These are phyloP conservation scores for Cymbopogon citratus DNA, from an alignment of 176 grass and related monocot species.

Conservation along the genomic window DNA sequence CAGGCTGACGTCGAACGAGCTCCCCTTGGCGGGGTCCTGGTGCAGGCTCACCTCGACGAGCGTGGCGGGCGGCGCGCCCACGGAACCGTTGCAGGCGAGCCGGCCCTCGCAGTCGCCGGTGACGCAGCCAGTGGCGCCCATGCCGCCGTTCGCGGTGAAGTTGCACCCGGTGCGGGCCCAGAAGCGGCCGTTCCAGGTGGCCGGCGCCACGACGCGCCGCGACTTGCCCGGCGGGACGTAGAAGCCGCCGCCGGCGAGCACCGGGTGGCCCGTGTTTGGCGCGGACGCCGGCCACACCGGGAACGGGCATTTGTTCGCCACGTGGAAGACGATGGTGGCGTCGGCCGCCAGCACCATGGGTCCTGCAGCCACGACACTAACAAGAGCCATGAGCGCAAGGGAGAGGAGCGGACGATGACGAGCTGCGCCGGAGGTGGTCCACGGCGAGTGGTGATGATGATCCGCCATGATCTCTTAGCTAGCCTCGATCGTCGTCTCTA, in stretches of 20 bases:
- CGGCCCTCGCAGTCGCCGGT: slow-evolving; percentile 71
- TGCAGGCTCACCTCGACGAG: slow-evolving; percentile 62
- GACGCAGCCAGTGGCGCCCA: slow-evolving; percentile 12
- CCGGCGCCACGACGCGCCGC: slow-evolving; percentile 45
- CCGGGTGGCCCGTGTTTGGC: slow-evolving; percentile 61
- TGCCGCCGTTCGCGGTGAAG: neutral
- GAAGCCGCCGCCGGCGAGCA: slow-evolving; percentile 69
- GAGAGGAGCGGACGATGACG: neutral
- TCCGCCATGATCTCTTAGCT: slow-evolving; percentile 4
- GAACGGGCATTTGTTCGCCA: slow-evolving; percentile 72
- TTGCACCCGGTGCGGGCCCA: slow-evolving; percentile 77
- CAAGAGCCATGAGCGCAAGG: neutral
- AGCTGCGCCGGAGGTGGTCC: neutral
- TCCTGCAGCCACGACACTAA: neutral
- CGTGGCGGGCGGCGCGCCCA: slow-evolving; percentile 61
- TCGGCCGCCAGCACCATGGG: neutral
- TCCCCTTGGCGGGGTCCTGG: slow-evolving; percentile 47
- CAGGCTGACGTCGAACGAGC: slow-evolving; percentile 79
- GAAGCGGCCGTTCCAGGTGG: slow-evolving; percentile 77
- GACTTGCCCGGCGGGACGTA: slow-evolving; percentile 45
- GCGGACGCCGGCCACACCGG: slow-evolving; percentile 75
- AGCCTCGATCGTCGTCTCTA: neutral
- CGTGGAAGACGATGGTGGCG: slow-evolving; percentile 40
- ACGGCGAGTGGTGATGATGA: neutral
- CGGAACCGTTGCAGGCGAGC: slow-evolving; percentile 75